phyloP scores from a whole-genome alignment of 2,329 filamentous ascomycete genomes.

The Penicillium italicum region DNA sequence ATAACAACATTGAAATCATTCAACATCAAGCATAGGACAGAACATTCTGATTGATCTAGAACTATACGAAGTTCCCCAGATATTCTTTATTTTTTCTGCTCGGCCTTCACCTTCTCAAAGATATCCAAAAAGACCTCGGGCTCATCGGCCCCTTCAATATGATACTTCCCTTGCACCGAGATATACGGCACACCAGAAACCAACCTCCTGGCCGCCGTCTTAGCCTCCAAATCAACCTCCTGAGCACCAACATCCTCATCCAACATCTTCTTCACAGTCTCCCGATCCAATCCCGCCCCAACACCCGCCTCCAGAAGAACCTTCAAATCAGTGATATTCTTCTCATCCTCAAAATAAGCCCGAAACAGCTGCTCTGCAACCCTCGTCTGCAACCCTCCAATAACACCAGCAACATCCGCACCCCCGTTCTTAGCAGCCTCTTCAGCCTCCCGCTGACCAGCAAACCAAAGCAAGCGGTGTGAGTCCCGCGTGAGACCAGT shows the following conservation, averaged over 20 bases:
- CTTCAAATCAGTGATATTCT: conserved; percentile 59
- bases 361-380: conserved; percentile 63
- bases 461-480: conserved; percentile 72
- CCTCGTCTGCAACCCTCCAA: conserved; percentile 52
- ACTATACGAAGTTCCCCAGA: not conserved
- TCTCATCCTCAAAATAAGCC: conserved; percentile 62
- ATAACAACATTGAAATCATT: not conserved
- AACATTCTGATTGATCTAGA: not conserved
- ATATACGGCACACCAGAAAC: conserved; percentile 73
- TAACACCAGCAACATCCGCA: conserved; percentile 30
- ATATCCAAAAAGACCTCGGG: conserved; percentile 62
- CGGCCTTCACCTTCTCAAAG: conserved; percentile 59
- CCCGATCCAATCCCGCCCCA: conserved; percentile 52
- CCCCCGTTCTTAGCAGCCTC: not conserved
- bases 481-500: conserved; percentile 76
- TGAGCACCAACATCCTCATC: conserved; percentile 54
- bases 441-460: conserved; percentile 47
- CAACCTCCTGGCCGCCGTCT: conserved; percentile 50
- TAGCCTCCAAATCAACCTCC: conserved; percentile 57
- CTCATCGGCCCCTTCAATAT: conserved; percentile 70
- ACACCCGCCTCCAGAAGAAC: conserved; percentile 53
- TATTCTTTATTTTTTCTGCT: conserved; percentile 13
- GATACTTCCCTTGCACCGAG: conserved; percentile 64
- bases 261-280: conserved; percentile 55
- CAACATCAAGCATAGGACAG: not conserved